Conservation (phyloP, 768 basidiomycete species). For the Rhizopogon sp. region DNA sequence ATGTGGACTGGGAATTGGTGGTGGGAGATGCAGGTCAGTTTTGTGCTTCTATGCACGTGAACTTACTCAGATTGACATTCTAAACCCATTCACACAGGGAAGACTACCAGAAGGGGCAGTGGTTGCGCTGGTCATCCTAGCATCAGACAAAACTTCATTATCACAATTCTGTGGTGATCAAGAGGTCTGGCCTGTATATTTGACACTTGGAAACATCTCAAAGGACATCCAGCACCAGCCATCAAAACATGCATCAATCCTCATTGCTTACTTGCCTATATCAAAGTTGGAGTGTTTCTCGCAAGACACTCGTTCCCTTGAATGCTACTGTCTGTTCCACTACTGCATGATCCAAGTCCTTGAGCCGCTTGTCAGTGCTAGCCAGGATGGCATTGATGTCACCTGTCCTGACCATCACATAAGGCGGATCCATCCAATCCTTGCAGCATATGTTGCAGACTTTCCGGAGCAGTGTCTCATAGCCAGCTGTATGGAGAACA, state of each 20-base stretch:
- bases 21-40: constrained; percentile 29
- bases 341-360: constrained; percentile 30
- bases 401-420: constrained; percentile 30
- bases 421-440: constrained; percentile 30
- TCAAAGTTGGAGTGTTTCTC: constrained; percentile 26
- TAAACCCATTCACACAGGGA: background rate
- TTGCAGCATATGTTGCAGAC: constrained; percentile 35
- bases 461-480: constrained; percentile 42
- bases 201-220: constrained; percentile 38
- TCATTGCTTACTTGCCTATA: constrained; percentile 37
- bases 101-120: constrained; percentile 3
- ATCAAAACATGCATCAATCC: constrained; percentile 26
- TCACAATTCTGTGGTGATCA: constrained; percentile 38
- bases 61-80: background rate
- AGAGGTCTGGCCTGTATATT: constrained; percentile 41
- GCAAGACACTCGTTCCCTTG: constrained; percentile 12
- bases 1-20: constrained; percentile 36
- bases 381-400: constrained; percentile 28
- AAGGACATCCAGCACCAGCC: constrained; percentile 35
- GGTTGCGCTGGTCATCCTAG: constrained; percentile 12
- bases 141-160: constrained; percentile 39
- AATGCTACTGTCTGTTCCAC: constrained; percentile 30
- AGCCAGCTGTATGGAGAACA: constrained; percentile 17
- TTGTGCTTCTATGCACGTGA: no score
- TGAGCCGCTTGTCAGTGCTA: constrained; percentile 24